Base-by-base conservation (phyloP, 2,329 filamentous ascomycete genomes). In the Beauveria sp. region DNA sequence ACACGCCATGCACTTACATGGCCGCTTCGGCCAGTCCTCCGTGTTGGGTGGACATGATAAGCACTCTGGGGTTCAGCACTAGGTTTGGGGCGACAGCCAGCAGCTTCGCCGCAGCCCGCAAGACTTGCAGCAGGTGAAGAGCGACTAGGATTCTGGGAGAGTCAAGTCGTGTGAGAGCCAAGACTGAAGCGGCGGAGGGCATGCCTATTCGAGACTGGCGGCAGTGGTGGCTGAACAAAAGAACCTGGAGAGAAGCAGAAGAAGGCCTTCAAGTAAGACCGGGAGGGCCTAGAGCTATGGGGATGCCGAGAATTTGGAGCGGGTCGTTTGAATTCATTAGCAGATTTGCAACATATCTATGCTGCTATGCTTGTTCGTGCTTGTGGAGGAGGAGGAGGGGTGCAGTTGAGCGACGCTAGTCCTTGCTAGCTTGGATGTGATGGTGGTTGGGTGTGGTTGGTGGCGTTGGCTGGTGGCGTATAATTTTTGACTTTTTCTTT, bases 171-270 rank as follows among this genome's bases (percentile, higher is more conserved):
- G 28, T 30, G 50, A 54, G 58, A 42, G 65, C 66, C 65, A 67
- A 65, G 66, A 50, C 63, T 47, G 47, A 47, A 63, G 63, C 56
- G 60, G 65, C 66, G 66, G 66, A 66, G 63, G 59, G 56, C 61
- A 63, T 67, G 30, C 66, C 64, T 55, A 59, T 64, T 66, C 62
- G 40, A 62, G 66, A 49, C 51, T 64, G 62, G 66, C 34, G 62
- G 54, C 53, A 57, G 9, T 7, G 62, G 53, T 58, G 58, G 58
- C 30, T 56, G 45, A 46, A 64, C 66, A 67, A 67, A 66, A 67
- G 65, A 67, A 59, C 55, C 50, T 49, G 24, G 2, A 50, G 43
- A 61, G 38, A 50, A 42, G 2, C 14, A 30, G 14, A 6, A 34
- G 18, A 46, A 50, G 52, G 53, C 28, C 14, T 42, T 20, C 5